Percentiles rank a stretch among this genome's conserved stretches.
Conservation (phyloP, 2,329 filamentous ascomycete species). For the Cryphonectria radicalis region DNA sequence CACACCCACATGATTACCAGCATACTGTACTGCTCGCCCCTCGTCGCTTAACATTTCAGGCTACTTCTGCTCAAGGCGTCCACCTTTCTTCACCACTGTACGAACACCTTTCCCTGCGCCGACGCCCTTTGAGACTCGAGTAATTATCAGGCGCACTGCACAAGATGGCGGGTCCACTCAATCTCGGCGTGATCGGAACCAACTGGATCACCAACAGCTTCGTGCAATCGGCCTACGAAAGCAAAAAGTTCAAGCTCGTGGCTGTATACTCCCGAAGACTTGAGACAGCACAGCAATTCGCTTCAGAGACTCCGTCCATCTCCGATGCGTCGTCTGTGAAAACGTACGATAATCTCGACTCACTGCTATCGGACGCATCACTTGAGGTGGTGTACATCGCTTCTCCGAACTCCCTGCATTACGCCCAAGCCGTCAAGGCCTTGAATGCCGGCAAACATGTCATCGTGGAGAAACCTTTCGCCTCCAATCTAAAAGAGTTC, state of each 20-base stretch:
- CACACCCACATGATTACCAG: not conserved
- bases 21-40: not conserved
- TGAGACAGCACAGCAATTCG: slow-evolving; percentile 24
- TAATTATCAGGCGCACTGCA: not conserved
- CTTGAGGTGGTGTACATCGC: slow-evolving; percentile 44
- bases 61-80: not conserved
- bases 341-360: slow-evolving; percentile 27
- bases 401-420: slow-evolving; percentile 55
- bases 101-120: not conserved
- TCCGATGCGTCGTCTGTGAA: slow-evolving; percentile 20
- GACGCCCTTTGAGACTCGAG: not conserved
- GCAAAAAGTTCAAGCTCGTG: slow-evolving; percentile 24
- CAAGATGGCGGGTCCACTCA: slow-evolving; percentile 23
- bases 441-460: slow-evolving; percentile 58
- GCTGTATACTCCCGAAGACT: slow-evolving; percentile 27
- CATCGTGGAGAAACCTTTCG: slow-evolving; percentile 58
- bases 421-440: slow-evolving; percentile 50
- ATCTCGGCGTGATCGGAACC: slow-evolving; percentile 27
- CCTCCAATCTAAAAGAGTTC: slow-evolving; percentile 52
- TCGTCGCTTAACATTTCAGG: not conserved
- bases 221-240: slow-evolving; percentile 28
- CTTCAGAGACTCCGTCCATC: slow-evolving; percentile 24
- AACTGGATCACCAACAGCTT: slow-evolving; percentile 29
- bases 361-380: slow-evolving; percentile 30
- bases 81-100: not conserved